Percentiles rank a stretch among this genome's conserved stretches.
phyloP scores from a whole-genome alignment of 192 early-diverging fungal genomes.

The Cladochytrium replicatum region DNA sequence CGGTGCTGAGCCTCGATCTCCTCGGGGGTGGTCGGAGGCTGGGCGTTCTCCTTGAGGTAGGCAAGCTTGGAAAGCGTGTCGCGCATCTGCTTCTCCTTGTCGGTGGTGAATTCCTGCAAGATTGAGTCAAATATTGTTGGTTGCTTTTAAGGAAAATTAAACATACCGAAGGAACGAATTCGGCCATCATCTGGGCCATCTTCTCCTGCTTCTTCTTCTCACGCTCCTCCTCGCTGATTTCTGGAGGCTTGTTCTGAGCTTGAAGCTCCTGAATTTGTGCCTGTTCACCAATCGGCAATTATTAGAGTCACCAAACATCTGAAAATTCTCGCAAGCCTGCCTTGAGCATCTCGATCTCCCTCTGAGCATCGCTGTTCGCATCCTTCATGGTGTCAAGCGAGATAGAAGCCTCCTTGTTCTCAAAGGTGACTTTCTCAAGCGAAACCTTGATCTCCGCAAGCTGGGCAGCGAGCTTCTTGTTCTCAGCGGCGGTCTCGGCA shows the following conservation, averaged over 20 bases:
- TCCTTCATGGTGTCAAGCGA: conserved; percentile 85
- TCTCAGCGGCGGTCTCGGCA: conserved; percentile 31
- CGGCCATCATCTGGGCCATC: conserved; percentile 76
- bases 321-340: conserved; percentile 26
- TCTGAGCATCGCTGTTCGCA: conserved; percentile 63
- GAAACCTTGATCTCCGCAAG: conserved; percentile 71
- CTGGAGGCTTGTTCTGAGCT: conserved; percentile 11
- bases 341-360: conserved; percentile 68
- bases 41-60: conserved; percentile 41
- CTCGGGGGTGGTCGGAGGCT: conserved; percentile 32
- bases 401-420: conserved; percentile 79
- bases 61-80: conserved; percentile 59
- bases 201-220: conserved; percentile 72
- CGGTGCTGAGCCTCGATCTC: conserved; percentile 56
- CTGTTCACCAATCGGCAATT: conserved; percentile 20
- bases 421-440: conserved; percentile 80
- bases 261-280: conserved; percentile 38
- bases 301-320: conserved; percentile 2
- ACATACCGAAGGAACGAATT: conserved; percentile 62
- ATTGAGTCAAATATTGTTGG: conserved; percentile 3
- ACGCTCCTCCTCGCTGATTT: conserved; percentile 47
- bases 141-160: background rate
- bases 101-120: conserved; percentile 50
- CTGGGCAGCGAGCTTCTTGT: conserved; percentile 60
- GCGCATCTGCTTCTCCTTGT: conserved; percentile 66